phyloP scores from a whole-genome alignment of 1,284 basidiomycete genomes.

The Naganishia liquefaciens region DNA sequence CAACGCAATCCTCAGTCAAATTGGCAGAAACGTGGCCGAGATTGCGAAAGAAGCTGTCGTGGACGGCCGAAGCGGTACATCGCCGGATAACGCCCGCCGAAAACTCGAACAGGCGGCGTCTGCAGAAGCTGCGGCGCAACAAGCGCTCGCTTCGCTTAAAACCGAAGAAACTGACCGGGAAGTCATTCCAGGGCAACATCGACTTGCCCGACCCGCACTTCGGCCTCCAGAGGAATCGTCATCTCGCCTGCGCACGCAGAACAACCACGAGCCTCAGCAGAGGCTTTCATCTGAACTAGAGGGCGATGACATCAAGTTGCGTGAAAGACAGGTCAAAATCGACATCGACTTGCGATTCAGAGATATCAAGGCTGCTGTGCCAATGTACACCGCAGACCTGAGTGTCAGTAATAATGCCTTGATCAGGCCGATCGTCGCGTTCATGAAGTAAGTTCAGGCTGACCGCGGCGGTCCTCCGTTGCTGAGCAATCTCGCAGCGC shows the following conservation, averaged over 20 bases:
- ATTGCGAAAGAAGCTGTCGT: constrained; percentile 44
- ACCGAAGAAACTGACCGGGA: constrained; percentile 44
- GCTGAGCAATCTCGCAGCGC: constrained; percentile 59
- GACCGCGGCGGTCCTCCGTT: constrained; percentile 13
- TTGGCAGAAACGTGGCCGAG: constrained; percentile 74
- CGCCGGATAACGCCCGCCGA: not conserved
- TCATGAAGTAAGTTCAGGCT: constrained; percentile 77
- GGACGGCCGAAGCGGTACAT: not conserved
- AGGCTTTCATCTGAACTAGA: constrained; percentile 19
- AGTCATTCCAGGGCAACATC: constrained; percentile 83
- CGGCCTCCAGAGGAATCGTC: constrained; percentile 63
- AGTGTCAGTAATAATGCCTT: constrained; percentile 94
- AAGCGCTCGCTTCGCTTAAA: constrained; percentile 58
- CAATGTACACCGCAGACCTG: constrained; percentile 80
- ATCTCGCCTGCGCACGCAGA: not conserved
- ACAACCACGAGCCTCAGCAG: not conserved
- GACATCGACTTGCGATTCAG: constrained; percentile 95
- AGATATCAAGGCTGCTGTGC: constrained; percentile 94
- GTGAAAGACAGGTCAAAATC: constrained; percentile 63
- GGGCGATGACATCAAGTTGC: constrained; percentile 26
- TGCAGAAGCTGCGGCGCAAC: constrained; percentile 52
- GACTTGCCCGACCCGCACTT: constrained; percentile 81
- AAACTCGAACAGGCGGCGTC: constrained; percentile 1
- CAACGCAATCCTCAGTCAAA: constrained; percentile 84
- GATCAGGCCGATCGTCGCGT: constrained; percentile 94